Evolutionary conservation across 2,329 filamentous ascomycete species (phyloP).

Genomic region (Rutstroemia sp.): DNA sequence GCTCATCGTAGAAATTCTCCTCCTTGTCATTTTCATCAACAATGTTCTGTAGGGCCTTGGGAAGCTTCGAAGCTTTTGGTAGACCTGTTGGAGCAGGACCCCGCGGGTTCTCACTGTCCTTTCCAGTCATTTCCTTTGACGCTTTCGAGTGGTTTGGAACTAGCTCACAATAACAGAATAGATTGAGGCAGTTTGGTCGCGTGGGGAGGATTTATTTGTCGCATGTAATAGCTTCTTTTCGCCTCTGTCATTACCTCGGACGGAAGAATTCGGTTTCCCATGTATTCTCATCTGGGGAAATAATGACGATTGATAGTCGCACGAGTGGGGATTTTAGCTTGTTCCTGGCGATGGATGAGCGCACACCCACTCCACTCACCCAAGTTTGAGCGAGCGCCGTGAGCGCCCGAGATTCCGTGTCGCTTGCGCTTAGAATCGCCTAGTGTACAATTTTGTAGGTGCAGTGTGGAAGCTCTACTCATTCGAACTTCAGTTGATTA

Average conservation of each 20-base stretch:
- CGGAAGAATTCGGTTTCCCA: neutral
- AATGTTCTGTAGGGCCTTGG: constrained; percentile 47
- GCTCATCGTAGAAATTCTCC: constrained; percentile 67
- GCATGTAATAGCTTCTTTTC: neutral
- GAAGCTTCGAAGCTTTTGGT: constrained; percentile 37
- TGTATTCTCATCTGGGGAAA: constrained; percentile 6
- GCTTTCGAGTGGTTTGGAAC: neutral
- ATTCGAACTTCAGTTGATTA: neutral
- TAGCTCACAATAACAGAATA: neutral
- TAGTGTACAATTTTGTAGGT: constrained; percentile 8
- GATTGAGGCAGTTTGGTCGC: neutral
- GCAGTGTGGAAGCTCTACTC: neutral
- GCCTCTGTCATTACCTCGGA: neutral
- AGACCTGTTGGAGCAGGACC: constrained; percentile 21
- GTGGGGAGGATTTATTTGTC: neutral
- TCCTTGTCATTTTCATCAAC: constrained; percentile 53
- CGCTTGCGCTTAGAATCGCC: constrained; percentile 10
- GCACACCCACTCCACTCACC: neutral
- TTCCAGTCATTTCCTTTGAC: constrained; percentile 20
- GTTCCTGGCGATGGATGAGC: neutral
- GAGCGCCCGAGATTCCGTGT: neutral
- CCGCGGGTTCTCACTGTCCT: constrained; percentile 20
- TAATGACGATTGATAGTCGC: neutral
- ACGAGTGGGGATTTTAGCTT: neutral
- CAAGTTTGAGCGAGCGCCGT: neutral